Conservation (phyloP, 768 basidiomycete genomes). For the Termitomyces sp. region DNA sequence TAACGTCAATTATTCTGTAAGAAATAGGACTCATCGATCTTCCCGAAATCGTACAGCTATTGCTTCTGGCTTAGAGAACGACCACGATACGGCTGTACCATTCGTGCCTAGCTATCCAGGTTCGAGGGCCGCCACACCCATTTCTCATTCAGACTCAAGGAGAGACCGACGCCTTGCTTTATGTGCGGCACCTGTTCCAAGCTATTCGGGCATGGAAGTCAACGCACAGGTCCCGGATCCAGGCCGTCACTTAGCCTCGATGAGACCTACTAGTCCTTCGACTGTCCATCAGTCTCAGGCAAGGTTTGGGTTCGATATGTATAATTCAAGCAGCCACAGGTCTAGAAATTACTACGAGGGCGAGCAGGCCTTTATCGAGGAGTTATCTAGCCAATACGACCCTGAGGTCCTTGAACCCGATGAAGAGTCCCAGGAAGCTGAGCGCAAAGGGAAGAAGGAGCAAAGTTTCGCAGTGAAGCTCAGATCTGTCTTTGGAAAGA, state of each 20-base stretch:
- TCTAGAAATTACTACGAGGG: background rate
- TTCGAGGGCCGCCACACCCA: background rate
- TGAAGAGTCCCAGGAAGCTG: background rate
- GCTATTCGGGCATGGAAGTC: background rate
- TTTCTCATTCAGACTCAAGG: background rate
- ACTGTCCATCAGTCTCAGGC: background rate
- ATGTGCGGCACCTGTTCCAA: background rate
- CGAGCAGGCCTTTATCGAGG: background rate
- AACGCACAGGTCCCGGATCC: background rate
- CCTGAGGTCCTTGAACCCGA: background rate
- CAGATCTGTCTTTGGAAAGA: background rate
- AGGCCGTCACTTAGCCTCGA: background rate
- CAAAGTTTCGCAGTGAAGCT: background rate
- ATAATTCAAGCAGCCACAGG: background rate
- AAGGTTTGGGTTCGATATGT: no score
- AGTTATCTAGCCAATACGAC: background rate
- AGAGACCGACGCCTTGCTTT: background rate
- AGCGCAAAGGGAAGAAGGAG: background rate
- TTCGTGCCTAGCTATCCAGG: background rate
- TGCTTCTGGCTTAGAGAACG: background rate
- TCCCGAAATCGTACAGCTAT: background rate
- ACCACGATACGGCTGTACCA: background rate
- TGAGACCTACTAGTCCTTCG: background rate
- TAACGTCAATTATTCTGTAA: background rate
- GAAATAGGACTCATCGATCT: background rate